Percentiles rank a stretch among this genome's conserved stretches.
Evolutionary conservation across 2,329 filamentous ascomycete genomes (phyloP).

Genomic region (Ceratocystis ficicola): DNA sequence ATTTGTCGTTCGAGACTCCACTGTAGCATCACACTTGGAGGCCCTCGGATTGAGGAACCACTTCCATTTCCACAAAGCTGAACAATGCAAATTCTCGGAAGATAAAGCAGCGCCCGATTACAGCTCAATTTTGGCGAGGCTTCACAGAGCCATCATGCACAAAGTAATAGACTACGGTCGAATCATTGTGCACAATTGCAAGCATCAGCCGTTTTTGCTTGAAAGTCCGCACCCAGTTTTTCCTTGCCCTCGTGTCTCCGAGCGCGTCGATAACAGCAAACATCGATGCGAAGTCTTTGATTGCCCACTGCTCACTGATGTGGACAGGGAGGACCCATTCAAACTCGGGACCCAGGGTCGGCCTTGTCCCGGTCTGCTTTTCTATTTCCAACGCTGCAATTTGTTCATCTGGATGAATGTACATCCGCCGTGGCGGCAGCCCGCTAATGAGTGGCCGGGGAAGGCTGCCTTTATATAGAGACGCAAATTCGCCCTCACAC

Average conservation of each 20-base stretch:
- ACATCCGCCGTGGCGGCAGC: slow-evolving; percentile 58
- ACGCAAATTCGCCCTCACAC: slow-evolving; percentile 12
- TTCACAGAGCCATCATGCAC: slow-evolving; percentile 81
- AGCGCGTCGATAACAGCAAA: slow-evolving; percentile 49
- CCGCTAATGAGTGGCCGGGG: slow-evolving; percentile 55
- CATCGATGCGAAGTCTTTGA: slow-evolving; percentile 52
- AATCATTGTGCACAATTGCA: slow-evolving; percentile 65
- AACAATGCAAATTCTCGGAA: not conserved
- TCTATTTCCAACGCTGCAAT: slow-evolving; percentile 56
- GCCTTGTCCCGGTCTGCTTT: slow-evolving; percentile 35
- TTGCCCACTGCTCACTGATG: slow-evolving; percentile 58
- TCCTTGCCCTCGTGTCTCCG: slow-evolving; percentile 24
- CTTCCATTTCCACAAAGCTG: not conserved
- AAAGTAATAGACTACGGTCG: slow-evolving; percentile 73
- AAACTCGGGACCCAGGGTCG: slow-evolving; percentile 42
- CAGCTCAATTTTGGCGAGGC: slow-evolving; percentile 59
- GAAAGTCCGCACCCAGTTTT: slow-evolving; percentile 34
- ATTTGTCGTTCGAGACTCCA: not conserved
- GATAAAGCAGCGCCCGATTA: not conserved
- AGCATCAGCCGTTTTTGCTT: slow-evolving; percentile 59
- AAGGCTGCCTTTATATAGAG: slow-evolving; percentile 6
- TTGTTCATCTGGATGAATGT: slow-evolving; percentile 74
- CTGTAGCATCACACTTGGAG: not conserved
- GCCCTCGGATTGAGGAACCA: no score
- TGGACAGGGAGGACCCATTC: slow-evolving; percentile 72